Evolutionary conservation across 768 basidiomycete species (phyloP).

Genomic region (Pulveroboletus frians): DNA sequence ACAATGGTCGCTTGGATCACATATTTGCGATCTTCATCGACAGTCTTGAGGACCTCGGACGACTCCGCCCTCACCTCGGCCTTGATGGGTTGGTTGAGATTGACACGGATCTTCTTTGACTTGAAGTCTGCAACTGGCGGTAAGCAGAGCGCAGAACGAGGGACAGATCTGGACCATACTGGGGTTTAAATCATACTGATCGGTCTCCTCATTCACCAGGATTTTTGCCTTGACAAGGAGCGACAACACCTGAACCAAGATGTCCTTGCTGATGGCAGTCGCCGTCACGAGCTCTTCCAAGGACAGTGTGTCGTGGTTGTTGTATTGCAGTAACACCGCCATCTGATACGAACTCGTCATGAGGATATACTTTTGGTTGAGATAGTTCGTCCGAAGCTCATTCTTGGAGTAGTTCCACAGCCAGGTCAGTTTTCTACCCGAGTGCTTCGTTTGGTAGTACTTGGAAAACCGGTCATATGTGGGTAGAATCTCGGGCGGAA

Average conservation of each 20-base stretch:
- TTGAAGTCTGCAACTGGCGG: slow-evolving; percentile 59
- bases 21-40: slow-evolving; percentile 96
- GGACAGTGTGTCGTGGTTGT: slow-evolving; percentile 81
- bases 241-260: slow-evolving; percentile 58
- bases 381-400: slow-evolving; percentile 89
- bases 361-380: slow-evolving; percentile 92
- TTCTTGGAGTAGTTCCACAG: slow-evolving; percentile 98
- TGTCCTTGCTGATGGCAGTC: slow-evolving; percentile 76
- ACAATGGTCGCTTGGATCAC: slow-evolving; percentile 94
- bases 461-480: slow-evolving; percentile 89
- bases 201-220: slow-evolving; percentile 80
- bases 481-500: slow-evolving; percentile 80
- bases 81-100: slow-evolving; percentile 89
- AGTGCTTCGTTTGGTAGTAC: slow-evolving; percentile 92
- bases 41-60: slow-evolving; percentile 84
- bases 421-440: slow-evolving; percentile 94
- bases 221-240: slow-evolving; percentile 86
- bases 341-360: slow-evolving; percentile 95
- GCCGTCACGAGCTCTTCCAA: slow-evolving; percentile 74
- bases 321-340: slow-evolving; percentile 92
- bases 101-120: slow-evolving; percentile 90
- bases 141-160: neutral
- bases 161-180: slow-evolving; percentile 32
- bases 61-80: slow-evolving; percentile 91
- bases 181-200: slow-evolving; percentile 91